A percentile compares a stretch with the other conserved stretches of the same genome.
Conservation (phyloP, 202 grass and related monocot species). For the Zizania palustris region DNA sequence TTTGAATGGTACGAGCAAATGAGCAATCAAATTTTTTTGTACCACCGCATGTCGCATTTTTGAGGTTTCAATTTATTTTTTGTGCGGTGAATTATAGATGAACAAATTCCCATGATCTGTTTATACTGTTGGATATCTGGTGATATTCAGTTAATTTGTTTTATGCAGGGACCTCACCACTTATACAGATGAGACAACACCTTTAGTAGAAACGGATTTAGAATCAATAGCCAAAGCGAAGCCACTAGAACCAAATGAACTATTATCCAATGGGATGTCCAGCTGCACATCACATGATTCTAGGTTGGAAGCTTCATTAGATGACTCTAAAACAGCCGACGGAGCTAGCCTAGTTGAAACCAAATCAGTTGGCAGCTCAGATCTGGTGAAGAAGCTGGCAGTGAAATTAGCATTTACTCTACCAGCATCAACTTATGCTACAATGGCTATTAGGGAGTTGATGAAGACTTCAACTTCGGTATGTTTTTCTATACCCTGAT, state of each 20-base stretch:
- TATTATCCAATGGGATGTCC: constrained; percentile 32
- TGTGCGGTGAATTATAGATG: constrained; percentile 12
- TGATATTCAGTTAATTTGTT: constrained; percentile 39
- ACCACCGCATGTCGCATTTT: constrained; percentile 4
- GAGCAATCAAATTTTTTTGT: constrained; percentile 33
- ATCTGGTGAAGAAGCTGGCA: constrained; percentile 57
- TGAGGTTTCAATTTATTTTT: constrained; percentile 7
- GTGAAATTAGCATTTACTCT: constrained; percentile 89
- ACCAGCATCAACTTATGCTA: constrained; percentile 90
- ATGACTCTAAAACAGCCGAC: constrained; percentile 36
- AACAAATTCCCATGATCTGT: constrained; percentile 1
- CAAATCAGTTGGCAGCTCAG: constrained; percentile 44
- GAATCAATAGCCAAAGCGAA: constrained; percentile 57
- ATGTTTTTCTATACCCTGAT: constrained; percentile 31
- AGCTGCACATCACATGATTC: constrained; percentile 24
- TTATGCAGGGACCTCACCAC: constrained; percentile 68
- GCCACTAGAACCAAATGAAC: constrained; percentile 37
- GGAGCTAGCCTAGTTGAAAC: constrained; percentile 14
- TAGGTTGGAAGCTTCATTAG: constrained; percentile 22
- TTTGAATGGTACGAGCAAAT: constrained; percentile 65
- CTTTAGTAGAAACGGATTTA: constrained; percentile 72
- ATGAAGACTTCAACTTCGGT: constrained; percentile 89
- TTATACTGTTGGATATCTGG: constrained; percentile 12
- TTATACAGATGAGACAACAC: constrained; percentile 62
- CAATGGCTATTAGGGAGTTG: constrained; percentile 94